Evolutionary conservation across 495 filamentous ascomycete genomes (phyloP), one percentile per base, ranked within the genome.

Genomic region (Podospora tetraspora): DNA sequence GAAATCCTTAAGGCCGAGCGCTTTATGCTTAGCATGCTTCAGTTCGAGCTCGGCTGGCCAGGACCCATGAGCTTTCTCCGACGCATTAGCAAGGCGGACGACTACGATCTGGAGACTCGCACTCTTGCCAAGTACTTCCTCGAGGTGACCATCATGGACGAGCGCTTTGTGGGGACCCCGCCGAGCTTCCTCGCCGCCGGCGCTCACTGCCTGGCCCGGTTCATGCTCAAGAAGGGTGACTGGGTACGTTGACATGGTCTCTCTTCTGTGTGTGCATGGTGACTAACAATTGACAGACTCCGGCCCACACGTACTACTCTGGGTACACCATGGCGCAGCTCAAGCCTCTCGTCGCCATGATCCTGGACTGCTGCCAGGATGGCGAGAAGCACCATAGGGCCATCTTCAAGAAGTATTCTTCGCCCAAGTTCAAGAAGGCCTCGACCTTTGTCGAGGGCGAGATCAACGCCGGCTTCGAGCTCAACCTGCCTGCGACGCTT

Each of bases 61-160:
- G 96, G 95, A 59, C 95, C 95, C 1, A 97, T 99, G 94, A 97
- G 93, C 80, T 99, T 98, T 82, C 83, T 99, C 62, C 85, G 95
- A 63, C 88, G 93, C 66, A 94, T 97, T 77, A 98, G 95, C 88
- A 99, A 98, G 82, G 95, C 95, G 19, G 95, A 99, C 78, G 94
- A 97, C 75, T 99, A 98, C 76, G 94, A 98, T 74, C 82, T 96
- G 62, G 93, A 99, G 80, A 97, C 93, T 23, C 87, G 95, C 23
- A 98, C 96, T 6, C 85, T 99, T 30, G 94, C 95, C 70, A 99
- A 99, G 83, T 99, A 99, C 80, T 97, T 99, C 80, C 83, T 98
- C 61, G 95, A 99, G 77, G 84, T 97, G 57, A 95, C 92, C 57
- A 90, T 98, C 77, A 97, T 99, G 93, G 95, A 98, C 78, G 95